Percentiles rank a stretch among this genome's conserved stretches.
Evolutionary conservation across 2,329 filamentous ascomycete genomes (phyloP).

Genomic region (Penicillium freii): DNA sequence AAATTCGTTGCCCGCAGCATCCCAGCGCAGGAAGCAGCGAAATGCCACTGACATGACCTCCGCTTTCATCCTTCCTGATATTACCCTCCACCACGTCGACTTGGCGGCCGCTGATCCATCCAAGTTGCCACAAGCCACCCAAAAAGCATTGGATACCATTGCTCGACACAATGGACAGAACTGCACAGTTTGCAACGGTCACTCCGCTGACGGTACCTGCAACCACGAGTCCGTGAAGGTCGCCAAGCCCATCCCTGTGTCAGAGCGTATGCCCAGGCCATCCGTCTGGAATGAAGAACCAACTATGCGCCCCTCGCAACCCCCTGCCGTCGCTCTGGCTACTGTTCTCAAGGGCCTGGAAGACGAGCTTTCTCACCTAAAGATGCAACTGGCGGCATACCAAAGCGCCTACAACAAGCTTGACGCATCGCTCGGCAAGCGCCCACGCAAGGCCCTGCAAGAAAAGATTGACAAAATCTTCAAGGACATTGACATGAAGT

Average conservation of each 20-base stretch:
- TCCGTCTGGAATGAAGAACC: conserved; percentile 54
- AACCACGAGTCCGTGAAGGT: conserved; percentile 43
- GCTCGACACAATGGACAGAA: conserved; percentile 53
- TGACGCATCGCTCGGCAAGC: conserved; percentile 65
- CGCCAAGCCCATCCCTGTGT: conserved; percentile 52
- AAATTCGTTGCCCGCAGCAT: conserved; percentile 50
- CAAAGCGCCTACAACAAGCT: conserved; percentile 63
- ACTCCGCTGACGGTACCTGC: conserved; percentile 37
- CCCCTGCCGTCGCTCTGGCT: conserved; percentile 70
- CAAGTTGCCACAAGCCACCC: conserved; percentile 40
- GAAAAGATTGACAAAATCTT: conserved; percentile 62
- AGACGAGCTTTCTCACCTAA: conserved; percentile 76
- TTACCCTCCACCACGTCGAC: conserved; percentile 50
- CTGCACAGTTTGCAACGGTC: conserved; percentile 56
- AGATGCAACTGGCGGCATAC: conserved; percentile 63
- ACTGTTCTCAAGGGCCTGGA: conserved; percentile 79
- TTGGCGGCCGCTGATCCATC: conserved; percentile 30
- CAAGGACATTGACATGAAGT: conserved; percentile 67
- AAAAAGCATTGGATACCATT: conserved; percentile 42
- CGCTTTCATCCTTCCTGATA: conserved; percentile 63
- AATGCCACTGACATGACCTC: conserved; percentile 59
- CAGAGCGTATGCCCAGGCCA: conserved; percentile 46
- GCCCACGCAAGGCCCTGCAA: conserved; percentile 61
- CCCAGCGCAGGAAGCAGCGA: conserved; percentile 51
- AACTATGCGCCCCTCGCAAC: conserved; percentile 62